Percentiles rank a stretch among this genome's conserved stretches.
Conservation (phyloP, 345 rosid species). For the Acer saccharum region DNA sequence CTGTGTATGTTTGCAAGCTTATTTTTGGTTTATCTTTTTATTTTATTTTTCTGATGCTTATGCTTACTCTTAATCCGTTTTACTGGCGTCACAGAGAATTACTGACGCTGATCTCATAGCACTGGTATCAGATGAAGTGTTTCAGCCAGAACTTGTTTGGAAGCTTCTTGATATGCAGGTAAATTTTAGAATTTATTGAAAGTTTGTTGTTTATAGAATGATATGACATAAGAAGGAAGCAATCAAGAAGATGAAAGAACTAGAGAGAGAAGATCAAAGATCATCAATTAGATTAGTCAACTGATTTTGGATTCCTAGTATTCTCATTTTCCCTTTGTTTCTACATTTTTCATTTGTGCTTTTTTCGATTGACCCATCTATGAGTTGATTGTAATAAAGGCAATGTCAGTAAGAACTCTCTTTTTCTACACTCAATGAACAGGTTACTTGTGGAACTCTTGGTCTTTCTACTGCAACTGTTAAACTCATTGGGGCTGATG, state of each 20-base stretch:
- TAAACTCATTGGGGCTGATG: conserved; percentile 69
- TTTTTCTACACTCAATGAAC: conserved; percentile 22
- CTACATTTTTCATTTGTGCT: background rate
- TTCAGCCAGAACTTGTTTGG: conserved; percentile 87
- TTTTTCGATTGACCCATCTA: background rate
- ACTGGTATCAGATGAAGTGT: conserved; percentile 94
- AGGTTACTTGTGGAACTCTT: conserved; percentile 94
- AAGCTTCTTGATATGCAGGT: conserved; percentile 89
- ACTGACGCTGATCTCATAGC: conserved; percentile 91
- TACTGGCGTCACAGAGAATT: conserved; percentile 58
- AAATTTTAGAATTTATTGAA: conserved; percentile 3
- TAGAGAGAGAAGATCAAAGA: background rate
- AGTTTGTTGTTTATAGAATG: background rate
- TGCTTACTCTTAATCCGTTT: conserved; percentile 23
- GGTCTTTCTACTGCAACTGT: conserved; percentile 94
- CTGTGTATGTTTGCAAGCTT: background rate
- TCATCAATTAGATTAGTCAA: background rate
- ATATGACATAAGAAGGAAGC: background rate
- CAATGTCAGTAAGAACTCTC: background rate
- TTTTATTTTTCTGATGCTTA: conserved; percentile 14
- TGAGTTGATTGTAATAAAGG: background rate
- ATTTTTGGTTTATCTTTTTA: background rate
- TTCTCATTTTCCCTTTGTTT: background rate
- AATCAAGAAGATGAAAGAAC: background rate
- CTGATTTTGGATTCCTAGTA: background rate